Evolutionary conservation across 1,284 basidiomycete genomes (phyloP).

Genomic region (Naganishia albida): DNA sequence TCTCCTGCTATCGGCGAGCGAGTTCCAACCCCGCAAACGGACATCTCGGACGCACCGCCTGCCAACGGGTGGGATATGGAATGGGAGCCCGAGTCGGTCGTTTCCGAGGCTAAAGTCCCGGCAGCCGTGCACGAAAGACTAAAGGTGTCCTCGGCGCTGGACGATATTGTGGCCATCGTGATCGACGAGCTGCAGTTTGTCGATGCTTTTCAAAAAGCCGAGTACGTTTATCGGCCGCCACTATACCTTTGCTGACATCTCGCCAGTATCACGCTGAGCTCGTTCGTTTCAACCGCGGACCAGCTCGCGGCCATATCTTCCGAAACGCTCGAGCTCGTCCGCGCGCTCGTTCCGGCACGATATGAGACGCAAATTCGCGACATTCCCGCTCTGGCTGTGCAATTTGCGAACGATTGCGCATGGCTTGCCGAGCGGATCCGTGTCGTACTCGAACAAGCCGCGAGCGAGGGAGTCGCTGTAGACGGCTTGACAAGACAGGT

Average conservation of each 20-base stretch:
- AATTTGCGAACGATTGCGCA: slow-evolving; percentile 81
- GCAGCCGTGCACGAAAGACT: slow-evolving; percentile 9
- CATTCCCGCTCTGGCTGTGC: slow-evolving; percentile 67
- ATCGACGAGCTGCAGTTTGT: slow-evolving; percentile 17
- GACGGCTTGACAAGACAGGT: slow-evolving; percentile 56
- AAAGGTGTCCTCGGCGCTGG: slow-evolving; percentile 17
- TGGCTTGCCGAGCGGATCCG: slow-evolving; percentile 62
- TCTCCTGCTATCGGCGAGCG: not conserved
- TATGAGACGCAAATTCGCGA: slow-evolving; percentile 61
- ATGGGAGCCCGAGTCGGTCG: slow-evolving; percentile 9
- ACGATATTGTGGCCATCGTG: slow-evolving; percentile 18
- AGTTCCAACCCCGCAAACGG: not conserved
- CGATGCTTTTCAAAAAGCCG: slow-evolving; percentile 18
- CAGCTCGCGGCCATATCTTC: slow-evolving; percentile 52
- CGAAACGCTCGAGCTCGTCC: slow-evolving; percentile 75
- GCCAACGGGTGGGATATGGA: slow-evolving; percentile 18
- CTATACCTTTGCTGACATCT: not conserved
- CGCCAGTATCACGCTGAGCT: slow-evolving; percentile 1
- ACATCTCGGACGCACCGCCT: not conserved
- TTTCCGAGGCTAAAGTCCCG: not conserved
- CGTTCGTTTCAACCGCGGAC: slow-evolving; percentile 33
- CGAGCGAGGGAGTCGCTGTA: slow-evolving; percentile 40
- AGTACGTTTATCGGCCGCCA: not conserved
- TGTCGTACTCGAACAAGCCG: slow-evolving; percentile 56
- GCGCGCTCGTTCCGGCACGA: slow-evolving; percentile 75